Base-by-base conservation (phyloP, 352 stramenopile genomes). In the Pelagophyceae sp. region DNA sequence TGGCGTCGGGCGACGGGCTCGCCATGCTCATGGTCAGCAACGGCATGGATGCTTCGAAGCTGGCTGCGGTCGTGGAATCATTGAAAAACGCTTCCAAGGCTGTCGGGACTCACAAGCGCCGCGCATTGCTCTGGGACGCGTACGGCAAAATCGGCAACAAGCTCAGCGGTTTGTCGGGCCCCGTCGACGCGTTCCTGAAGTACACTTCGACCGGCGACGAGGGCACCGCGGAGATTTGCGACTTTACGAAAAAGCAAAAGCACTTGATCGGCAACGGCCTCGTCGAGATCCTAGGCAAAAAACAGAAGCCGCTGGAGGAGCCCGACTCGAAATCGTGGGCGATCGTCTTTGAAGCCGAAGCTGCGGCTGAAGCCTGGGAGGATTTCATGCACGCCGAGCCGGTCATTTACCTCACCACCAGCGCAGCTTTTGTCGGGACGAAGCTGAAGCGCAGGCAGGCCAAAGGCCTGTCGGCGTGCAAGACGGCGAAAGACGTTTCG, bases 241-340 rank as follows among this genome's bases (percentile, higher is more conserved):
- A 40, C 19, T 65, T 69, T 19, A 77, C 72, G 5, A 77, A 77
- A 37, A 58, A 45, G 50, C 72, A 77, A 37, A 32, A n/a, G 27
- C 54, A 69, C 45, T 33, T 33, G 27, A 31, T 71, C 5, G 11
- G 3, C 3, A 15, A 38, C 19, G 72, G 72, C 23, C 25, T 17
- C 31, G n/a, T 77, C 17, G 72, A 77, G 38, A 23, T 77, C 25
- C 20, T 77, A 15, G 72, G 72, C 15, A 58, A 50, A 23, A 77
- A 69, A 20, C 72, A 77, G 11, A n/a, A 19, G 37, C 72, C 72
- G 17, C 54, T 72, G 23, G 72, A 77, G 38, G 72, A 76, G 54
- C 27, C 37, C 45, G 64, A 77, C n/a, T n/a, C 19, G 25, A 29
- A 25, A 0, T 29, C 15, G 1, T 77, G 72, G 72, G 25, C 15